phyloP scores from a whole-genome alignment of 768 basidiomycete genomes.

The Paxillus ammoniavirescens region DNA sequence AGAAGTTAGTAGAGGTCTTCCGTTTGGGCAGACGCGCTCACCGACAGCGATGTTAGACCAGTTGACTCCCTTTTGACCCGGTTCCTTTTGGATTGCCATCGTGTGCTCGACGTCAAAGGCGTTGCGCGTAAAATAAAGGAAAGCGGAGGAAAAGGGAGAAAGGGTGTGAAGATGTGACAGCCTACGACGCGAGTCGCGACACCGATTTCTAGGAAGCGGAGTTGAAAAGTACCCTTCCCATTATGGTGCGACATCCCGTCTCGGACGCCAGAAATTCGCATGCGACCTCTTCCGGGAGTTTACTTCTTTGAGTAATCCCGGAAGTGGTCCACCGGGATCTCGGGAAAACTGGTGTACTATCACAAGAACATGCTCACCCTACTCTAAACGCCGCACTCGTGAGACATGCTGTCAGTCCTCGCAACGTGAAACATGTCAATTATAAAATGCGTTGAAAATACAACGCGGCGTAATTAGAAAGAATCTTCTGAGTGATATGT shows the following conservation, averaged over 20 bases:
- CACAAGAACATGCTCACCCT: no score
- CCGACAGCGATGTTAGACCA: slow-evolving; percentile 97
- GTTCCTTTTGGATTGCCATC: slow-evolving; percentile 84
- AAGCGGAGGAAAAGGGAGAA: slow-evolving; percentile 6
- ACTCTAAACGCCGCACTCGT: not conserved
- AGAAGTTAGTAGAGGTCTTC: slow-evolving; percentile 16
- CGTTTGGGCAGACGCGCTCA: slow-evolving; percentile 39
- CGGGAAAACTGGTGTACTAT: no score
- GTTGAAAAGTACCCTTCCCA: no score
- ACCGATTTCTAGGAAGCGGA: not conserved
- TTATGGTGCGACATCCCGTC: no score
- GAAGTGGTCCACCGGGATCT: no score
- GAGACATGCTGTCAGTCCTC: no score
- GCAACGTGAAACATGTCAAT: slow-evolving; percentile 3
- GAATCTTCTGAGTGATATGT: slow-evolving; percentile 15
- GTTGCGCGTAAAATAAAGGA: slow-evolving; percentile 11
- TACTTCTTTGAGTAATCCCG: not conserved
- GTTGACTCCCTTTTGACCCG: slow-evolving; percentile 87
- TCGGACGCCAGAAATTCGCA: no score
- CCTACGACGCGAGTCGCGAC: not conserved
- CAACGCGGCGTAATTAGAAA: slow-evolving; percentile 21
- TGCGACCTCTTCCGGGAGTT: no score
- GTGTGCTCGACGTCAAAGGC: slow-evolving; percentile 19
- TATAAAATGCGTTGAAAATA: slow-evolving; percentile 19
- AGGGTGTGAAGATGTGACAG: slow-evolving; percentile 2